Evolutionary conservation across 1,284 basidiomycete genomes (phyloP), one percentile per base, ranked within the genome.

Genomic region (Earliella scabrosa): DNA sequence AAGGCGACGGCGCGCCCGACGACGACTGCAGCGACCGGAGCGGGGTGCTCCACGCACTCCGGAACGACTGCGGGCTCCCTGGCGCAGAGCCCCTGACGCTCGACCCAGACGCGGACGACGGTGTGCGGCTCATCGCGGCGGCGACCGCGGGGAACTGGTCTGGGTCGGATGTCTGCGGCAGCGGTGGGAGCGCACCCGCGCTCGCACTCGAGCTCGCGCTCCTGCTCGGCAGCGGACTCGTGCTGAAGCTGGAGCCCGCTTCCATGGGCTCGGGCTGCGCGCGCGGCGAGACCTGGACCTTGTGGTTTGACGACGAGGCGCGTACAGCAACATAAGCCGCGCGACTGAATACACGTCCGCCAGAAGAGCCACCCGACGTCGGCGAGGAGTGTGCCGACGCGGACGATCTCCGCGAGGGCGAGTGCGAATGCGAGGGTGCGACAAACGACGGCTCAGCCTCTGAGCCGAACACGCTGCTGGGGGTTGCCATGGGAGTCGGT

Each of bases 271-370:
- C 75, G 3, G 73, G 70, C 10, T 50, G 49, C 47, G 69, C 55
- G n/a, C 71, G 70, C 20, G 74, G 73, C 1, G 75, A 75, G 2
- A 75, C 63, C 52, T 75, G 74, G 4, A 76, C 59, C 61, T 74
- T 75, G 56, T 55, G 54, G 53, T 59, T 58, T 20, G 67, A 66
- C 24, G 54, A 60, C 8, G 64, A 65, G 5, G 69, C n/a, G 61
- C 24, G 60, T 43, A 21, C 59, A n/a, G n/a, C n/a, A n/a, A n/a
- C n/a, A n/a, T n/a, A n/a, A n/a, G 52, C 32, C 60, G 64, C 8
- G 68, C 59, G 45, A 57, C 41, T 9, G 60, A 53, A 46, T 50
- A 61, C n/a, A n/a, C n/a, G n/a, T n/a, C n/a, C n/a, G n/a, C n/a
- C n/a, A n/a, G n/a, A n/a, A n/a, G n/a, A 40, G n/a, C 32, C 43